Percentiles rank a stretch among this genome's conserved stretches.
Conservation (phyloP, 2,329 filamentous ascomycete genomes). For the Aureobasidium sp. region DNA sequence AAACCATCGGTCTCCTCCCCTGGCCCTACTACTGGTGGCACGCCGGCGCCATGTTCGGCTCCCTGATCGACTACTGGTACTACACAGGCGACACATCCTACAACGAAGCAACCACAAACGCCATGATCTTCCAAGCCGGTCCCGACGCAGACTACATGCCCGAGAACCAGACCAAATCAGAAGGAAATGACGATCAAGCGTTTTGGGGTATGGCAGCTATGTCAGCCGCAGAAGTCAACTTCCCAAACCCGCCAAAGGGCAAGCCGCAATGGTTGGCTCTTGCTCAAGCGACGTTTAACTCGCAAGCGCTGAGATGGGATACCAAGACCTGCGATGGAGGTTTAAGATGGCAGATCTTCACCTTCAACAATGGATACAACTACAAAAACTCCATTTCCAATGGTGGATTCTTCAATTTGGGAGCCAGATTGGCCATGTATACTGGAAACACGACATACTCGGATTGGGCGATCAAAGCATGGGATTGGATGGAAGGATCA, state of each 20-base stretch:
- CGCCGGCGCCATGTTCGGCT: constrained; percentile 51
- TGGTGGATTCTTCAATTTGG: constrained; percentile 75
- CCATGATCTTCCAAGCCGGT: constrained; percentile 37
- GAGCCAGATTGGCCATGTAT: constrained; percentile 43
- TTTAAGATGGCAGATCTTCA: constrained; percentile 78
- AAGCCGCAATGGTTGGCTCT: constrained; percentile 62
- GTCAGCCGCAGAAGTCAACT: constrained; percentile 69
- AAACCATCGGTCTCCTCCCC: constrained; percentile 47
- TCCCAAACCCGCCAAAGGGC: constrained; percentile 62
- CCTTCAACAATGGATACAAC: constrained; percentile 66
- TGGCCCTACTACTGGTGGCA: constrained; percentile 70
- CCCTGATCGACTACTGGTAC: constrained; percentile 50
- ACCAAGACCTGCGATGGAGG: constrained; percentile 60
- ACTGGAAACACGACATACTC: constrained; percentile 47
- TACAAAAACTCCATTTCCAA: constrained; percentile 86
- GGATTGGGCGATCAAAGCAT: constrained; percentile 49
- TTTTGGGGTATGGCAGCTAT: constrained; percentile 81
- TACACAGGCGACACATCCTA: constrained; percentile 40
- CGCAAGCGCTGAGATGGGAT: constrained; percentile 67
- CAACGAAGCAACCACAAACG: constrained; percentile 35
- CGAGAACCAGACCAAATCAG: constrained; percentile 26
- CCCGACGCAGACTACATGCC: constrained; percentile 38
- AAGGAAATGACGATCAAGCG: constrained; percentile 55
- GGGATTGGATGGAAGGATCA: constrained; percentile 34
- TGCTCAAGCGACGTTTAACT: constrained; percentile 72